Evolutionary conservation across 768 basidiomycete genomes (phyloP).

Genomic region (Rhodotorula sphaerocarpa): DNA sequence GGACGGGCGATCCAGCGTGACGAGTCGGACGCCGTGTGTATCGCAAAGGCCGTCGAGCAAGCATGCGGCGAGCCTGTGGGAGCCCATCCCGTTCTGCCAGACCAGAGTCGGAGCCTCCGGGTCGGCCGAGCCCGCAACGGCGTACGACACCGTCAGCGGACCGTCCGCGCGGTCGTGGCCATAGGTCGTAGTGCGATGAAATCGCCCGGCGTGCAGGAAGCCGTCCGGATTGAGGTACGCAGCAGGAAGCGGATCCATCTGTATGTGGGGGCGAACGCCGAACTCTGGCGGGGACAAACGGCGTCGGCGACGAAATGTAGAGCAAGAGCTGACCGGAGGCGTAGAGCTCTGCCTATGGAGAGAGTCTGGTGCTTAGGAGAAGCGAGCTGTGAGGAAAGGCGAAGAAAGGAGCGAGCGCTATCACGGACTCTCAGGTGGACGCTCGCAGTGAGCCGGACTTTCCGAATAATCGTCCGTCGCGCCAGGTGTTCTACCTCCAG

Average conservation of each 20-base stretch:
- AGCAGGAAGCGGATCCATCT: not conserved
- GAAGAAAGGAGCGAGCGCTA: too few species aligned
- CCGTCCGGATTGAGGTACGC: not conserved
- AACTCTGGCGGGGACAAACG: too few species aligned
- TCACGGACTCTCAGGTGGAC: too few species aligned
- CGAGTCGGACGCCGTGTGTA: not conserved
- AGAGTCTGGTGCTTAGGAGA: too few species aligned
- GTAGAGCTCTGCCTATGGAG: too few species aligned
- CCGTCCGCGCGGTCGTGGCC: too few species aligned
- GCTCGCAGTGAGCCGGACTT: too few species aligned
- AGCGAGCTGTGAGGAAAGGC: too few species aligned
- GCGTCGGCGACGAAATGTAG: too few species aligned
- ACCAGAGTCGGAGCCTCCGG: not conserved
- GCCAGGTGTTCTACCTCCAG: conserved; percentile 36
- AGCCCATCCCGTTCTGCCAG: conserved; percentile 26
- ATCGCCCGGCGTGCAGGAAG: not conserved
- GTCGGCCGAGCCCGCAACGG: not conserved
- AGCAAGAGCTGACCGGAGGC: too few species aligned
- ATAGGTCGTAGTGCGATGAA: not conserved
- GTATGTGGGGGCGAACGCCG: too few species aligned
- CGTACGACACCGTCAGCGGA: conserved; percentile 7
- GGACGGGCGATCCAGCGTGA: conserved; percentile 22
- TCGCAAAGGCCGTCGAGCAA: conserved; percentile 7
- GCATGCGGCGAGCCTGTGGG: conserved; percentile 1
- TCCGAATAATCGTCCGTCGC: too few species aligned